Evolutionary conservation across 768 basidiomycete genomes (phyloP).

Genomic region (Psilocybe azurescens): DNA sequence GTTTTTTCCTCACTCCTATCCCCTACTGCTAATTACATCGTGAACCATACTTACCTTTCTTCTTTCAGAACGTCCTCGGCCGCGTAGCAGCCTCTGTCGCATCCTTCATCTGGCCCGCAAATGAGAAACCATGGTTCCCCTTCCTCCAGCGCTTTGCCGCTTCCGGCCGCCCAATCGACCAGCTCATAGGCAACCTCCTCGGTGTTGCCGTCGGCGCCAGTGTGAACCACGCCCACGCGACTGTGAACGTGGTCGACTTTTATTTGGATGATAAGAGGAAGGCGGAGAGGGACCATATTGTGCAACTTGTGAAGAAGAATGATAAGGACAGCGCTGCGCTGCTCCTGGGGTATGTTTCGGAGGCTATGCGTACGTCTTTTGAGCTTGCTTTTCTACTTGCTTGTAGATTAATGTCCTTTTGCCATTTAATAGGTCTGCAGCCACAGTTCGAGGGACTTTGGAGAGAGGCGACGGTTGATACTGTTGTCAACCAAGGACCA

Average conservation of each 20-base stretch:
- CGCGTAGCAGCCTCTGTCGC: constrained; percentile 29
- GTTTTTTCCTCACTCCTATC: neutral
- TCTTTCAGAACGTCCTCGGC: constrained; percentile 33
- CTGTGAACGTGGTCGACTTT: constrained; percentile 56
- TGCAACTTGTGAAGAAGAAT: constrained; percentile 36
- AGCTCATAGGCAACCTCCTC: constrained; percentile 48
- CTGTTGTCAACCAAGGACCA: constrained; percentile 39
- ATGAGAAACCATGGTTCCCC: constrained; percentile 37
- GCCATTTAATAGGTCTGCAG: constrained; percentile 32
- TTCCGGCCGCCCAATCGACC: constrained; percentile 42
- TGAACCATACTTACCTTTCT: too few species aligned
- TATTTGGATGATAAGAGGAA: constrained; percentile 51
- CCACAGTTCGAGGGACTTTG: constrained; percentile 51
- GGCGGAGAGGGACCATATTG: constrained; percentile 43
- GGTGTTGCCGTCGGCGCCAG: constrained; percentile 53
- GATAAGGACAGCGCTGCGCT: constrained; percentile 38
- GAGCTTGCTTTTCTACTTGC: neutral
- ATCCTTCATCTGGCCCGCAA: constrained; percentile 33
- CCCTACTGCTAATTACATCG: too few species aligned
- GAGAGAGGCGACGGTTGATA: constrained; percentile 38
- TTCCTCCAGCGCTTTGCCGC: constrained; percentile 45
- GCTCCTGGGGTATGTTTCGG: constrained; percentile 53
- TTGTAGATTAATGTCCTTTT: neutral
- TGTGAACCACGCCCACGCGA: constrained; percentile 52
- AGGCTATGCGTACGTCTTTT: constrained; percentile 53